Evolutionary conservation across 1,139 yeast species (phyloP).

Genomic region (Pneumocystis oryctolagi): DNA sequence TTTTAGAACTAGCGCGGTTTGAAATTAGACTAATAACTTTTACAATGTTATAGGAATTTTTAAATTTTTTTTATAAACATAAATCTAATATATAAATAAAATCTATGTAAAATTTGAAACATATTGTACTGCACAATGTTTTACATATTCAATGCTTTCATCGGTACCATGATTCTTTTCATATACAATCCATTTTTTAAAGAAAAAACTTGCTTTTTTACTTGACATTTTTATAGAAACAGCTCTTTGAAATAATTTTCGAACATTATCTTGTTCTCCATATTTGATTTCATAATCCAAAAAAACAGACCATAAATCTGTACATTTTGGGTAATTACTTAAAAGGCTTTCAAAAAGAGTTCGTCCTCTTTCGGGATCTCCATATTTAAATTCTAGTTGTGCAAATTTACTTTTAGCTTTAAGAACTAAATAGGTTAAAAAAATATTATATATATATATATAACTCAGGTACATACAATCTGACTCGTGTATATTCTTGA

Average conservation of each 20-base stretch:
- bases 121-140: conserved; percentile 79
- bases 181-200: conserved; percentile 58
- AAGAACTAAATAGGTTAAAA: conserved; percentile 27
- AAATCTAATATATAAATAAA: not conserved
- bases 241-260: conserved; percentile 66
- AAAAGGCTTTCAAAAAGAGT: conserved; percentile 84
- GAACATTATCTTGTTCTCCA: conserved; percentile 43
- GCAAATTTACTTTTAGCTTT: conserved; percentile 80
- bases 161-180: conserved; percentile 53
- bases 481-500: conserved; percentile 57
- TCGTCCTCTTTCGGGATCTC: conserved; percentile 88
- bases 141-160: conserved; percentile 66
- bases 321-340: conserved; percentile 78
- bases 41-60: too few species aligned
- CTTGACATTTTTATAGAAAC: conserved; percentile 51
- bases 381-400: conserved; percentile 68
- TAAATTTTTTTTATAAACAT: too few species aligned
- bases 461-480: conserved; percentile 26
- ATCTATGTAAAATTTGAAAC: conserved; percentile 22
- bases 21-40: too few species aligned
- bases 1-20: too few species aligned
- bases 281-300: conserved; percentile 77
- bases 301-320: conserved; percentile 89
- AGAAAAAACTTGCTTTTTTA: conserved; percentile 90
- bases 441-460: not conserved